These are phyloP conservation scores for Guadua angustifolia DNA, from an alignment of 176 grass and related monocot species.

Conservation along the genomic window DNA sequence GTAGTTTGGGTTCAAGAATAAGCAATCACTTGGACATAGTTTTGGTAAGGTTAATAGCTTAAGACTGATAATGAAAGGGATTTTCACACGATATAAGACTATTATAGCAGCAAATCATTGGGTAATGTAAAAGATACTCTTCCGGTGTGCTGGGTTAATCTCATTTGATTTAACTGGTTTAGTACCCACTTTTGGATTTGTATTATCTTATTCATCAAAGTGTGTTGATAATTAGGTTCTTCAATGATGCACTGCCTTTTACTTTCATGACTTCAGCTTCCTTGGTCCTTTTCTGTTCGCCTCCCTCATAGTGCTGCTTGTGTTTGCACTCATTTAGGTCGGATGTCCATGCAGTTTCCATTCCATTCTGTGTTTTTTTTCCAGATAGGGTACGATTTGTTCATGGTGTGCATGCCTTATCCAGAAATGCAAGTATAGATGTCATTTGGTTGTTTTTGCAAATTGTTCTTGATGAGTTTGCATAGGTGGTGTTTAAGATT, in stretches of 20 bases:
- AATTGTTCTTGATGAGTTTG: background rate
- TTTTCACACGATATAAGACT: background rate
- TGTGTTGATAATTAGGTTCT: background rate
- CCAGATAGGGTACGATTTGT: background rate
- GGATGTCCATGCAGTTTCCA: background rate
- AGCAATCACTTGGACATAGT: background rate
- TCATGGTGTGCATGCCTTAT: background rate
- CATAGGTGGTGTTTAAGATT: background rate
- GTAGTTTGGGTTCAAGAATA: slow-evolving; percentile 13
- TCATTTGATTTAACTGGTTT: slow-evolving; percentile 26
- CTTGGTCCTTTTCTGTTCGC: slow-evolving; percentile 90
- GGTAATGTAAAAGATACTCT: background rate
- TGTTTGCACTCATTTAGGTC: slow-evolving; percentile 85
- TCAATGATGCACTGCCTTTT: background rate
- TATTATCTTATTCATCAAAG: background rate
- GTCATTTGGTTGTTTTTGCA: slow-evolving; percentile 3
- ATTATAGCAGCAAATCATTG: background rate
- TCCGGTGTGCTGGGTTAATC: slow-evolving; percentile 5
- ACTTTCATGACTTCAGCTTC: slow-evolving; percentile 73
- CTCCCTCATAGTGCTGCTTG: slow-evolving; percentile 72
- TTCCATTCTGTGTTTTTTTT: background rate
- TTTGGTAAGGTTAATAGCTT: background rate
- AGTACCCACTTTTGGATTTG: slow-evolving; percentile 6
- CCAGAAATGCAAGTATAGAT: background rate
- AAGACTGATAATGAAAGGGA: background rate